Conservation (phyloP, 2,329 filamentous ascomycete species). For the Thermoascus crustaceus region DNA sequence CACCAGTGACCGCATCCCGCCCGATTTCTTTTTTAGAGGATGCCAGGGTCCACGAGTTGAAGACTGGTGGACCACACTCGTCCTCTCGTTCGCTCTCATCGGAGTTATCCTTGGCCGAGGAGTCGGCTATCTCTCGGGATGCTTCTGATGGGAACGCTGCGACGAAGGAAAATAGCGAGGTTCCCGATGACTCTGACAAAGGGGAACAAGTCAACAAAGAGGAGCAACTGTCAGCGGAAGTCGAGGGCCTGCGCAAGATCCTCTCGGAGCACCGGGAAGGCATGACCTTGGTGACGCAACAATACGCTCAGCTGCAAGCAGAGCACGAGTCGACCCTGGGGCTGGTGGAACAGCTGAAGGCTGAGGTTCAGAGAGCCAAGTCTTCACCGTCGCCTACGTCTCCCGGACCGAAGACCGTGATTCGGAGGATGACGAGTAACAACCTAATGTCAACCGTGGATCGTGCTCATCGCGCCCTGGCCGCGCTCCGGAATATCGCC, state of each 20-base stretch:
- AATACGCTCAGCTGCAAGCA: slow-evolving; percentile 74
- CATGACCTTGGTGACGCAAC: slow-evolving; percentile 63
- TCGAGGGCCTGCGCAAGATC: slow-evolving; percentile 62
- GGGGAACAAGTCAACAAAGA: too few species aligned
- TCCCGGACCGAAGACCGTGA: slow-evolving; percentile 54
- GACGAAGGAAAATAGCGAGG: slow-evolving; percentile 17
- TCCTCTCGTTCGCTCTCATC: slow-evolving; percentile 88
- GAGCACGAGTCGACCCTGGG: slow-evolving; percentile 75
- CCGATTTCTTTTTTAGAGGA: slow-evolving; percentile 82
- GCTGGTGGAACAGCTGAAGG: slow-evolving; percentile 84
- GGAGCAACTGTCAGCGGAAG: slow-evolving; percentile 54
- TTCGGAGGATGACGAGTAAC: slow-evolving; percentile 88
- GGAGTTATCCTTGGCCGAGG: slow-evolving; percentile 82
- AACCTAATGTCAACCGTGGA: slow-evolving; percentile 73
- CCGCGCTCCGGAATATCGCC: slow-evolving; percentile 80
- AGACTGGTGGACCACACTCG: slow-evolving; percentile 60
- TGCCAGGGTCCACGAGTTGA: slow-evolving; percentile 60
- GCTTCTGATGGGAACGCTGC: slow-evolving; percentile 51
- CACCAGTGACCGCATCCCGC: slow-evolving; percentile 39
- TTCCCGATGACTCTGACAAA: slow-evolving; percentile 18
- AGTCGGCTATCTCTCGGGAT: slow-evolving; percentile 59
- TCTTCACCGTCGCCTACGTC: slow-evolving; percentile 49
- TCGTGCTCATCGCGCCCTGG: slow-evolving; percentile 83
- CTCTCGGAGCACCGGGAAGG: slow-evolving; percentile 69
- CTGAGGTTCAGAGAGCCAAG: slow-evolving; percentile 72